Percentiles rank a stretch among this genome's conserved stretches.
Evolutionary conservation across 305 asterid genomes (phyloP).

Genomic region (Salvia sclarea): DNA sequence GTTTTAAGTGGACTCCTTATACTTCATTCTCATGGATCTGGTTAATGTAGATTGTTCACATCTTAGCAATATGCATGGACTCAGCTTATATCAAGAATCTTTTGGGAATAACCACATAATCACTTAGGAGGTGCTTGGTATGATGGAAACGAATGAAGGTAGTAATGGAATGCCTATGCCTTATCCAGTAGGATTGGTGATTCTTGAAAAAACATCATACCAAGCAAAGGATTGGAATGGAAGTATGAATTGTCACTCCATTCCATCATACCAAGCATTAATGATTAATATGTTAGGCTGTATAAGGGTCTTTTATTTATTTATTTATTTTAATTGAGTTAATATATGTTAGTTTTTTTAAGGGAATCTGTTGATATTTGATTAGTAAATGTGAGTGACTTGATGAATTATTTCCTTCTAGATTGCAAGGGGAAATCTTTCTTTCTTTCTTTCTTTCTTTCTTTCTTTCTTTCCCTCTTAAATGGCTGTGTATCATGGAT

Average conservation of each 20-base stretch:
- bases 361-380: constrained; percentile 3
- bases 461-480: neutral
- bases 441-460: neutral
- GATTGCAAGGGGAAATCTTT: neutral
- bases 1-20: neutral
- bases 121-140: no score
- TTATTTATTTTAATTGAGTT: neutral
- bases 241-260: no score
- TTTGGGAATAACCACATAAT: constrained; percentile 3
- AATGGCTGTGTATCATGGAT: neutral
- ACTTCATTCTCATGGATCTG: constrained; percentile 17
- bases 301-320: neutral
- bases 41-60: neutral
- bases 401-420: neutral
- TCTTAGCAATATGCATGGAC: neutral
- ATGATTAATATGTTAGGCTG: neutral
- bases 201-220: no score
- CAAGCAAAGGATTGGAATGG: no score
- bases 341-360: neutral
- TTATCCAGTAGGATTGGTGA: no score
- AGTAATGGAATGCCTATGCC: no score
- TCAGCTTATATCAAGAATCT: neutral
- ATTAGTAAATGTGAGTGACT: neutral
- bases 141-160: no score
- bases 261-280: no score